These are phyloP conservation scores for Arthrobotrys musiformis DNA, from an alignment of 2,329 filamentous ascomycete genomes.

Conservation along the genomic window DNA sequence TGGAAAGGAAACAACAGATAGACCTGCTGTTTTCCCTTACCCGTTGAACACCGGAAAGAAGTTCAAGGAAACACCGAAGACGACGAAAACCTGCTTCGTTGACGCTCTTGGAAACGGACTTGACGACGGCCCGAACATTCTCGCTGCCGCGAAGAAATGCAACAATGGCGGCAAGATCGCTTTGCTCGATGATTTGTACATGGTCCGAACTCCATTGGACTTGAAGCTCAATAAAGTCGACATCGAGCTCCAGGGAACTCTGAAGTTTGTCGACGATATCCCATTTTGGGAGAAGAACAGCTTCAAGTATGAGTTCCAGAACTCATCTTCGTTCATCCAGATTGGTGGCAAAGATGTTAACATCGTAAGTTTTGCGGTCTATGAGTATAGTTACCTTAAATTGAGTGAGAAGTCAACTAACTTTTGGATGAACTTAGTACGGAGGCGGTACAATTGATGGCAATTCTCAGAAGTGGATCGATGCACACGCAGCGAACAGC, in stretches of 20 bases:
- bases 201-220: slow-evolving; percentile 73
- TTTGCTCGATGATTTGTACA: slow-evolving; percentile 70
- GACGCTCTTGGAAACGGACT: slow-evolving; percentile 37
- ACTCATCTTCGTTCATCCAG: slow-evolving; percentile 74
- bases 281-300: slow-evolving; percentile 75
- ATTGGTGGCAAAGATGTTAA: slow-evolving; percentile 75
- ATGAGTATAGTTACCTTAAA: neutral
- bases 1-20: slow-evolving; percentile 33
- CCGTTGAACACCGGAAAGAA: slow-evolving; percentile 43
- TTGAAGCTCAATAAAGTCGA: slow-evolving; percentile 74
- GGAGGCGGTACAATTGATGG: slow-evolving; percentile 70
- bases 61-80: slow-evolving; percentile 22
- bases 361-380: slow-evolving; percentile 68
- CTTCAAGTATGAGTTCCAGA: slow-evolving; percentile 74
- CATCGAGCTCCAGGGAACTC: slow-evolving; percentile 65
- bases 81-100: slow-evolving; percentile 42
- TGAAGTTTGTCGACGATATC: slow-evolving; percentile 72
- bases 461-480: slow-evolving; percentile 74
- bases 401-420: neutral
- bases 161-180: slow-evolving; percentile 73
- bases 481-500: slow-evolving; percentile 70
- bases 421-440: slow-evolving; percentile 63
- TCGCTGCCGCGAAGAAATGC: slow-evolving; percentile 70
- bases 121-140: slow-evolving; percentile 68
- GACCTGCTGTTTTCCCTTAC: slow-evolving; percentile 36